These are phyloP conservation scores for Pezicula rhizophila DNA, from an alignment of 2,329 filamentous ascomycete genomes.

Conservation along the genomic window DNA sequence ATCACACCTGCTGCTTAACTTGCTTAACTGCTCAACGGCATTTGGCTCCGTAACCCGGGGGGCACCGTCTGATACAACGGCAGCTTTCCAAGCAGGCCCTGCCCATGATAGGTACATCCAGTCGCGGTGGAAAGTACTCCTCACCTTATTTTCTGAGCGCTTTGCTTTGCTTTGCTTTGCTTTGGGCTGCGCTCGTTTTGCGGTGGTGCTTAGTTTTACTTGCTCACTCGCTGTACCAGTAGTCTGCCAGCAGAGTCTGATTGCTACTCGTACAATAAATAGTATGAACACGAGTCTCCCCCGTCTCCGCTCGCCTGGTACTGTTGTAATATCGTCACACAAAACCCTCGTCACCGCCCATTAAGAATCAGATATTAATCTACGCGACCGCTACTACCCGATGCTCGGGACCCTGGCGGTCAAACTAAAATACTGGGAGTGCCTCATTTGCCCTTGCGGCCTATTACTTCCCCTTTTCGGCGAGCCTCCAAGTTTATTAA, in stretches of 20 bases:
- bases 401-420: conserved; percentile 1
- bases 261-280: no score
- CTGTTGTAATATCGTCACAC: not conserved
- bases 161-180: no score
- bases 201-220: no score
- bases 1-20: not conserved
- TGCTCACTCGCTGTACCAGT: no score
- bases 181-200: no score
- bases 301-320: not conserved
- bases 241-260: no score
- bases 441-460: conserved; percentile 1
- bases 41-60: no score
- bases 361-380: conserved; percentile 1
- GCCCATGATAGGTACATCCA: no score
- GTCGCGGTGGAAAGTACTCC: no score
- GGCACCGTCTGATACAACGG: no score
- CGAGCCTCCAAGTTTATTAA: not conserved
- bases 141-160: no score
- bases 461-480: not conserved
- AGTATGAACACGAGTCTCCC: not conserved
- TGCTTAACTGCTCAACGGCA: not conserved
- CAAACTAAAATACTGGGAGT: not conserved
- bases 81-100: no score
- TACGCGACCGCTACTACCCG: conserved; percentile 1
- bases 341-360: not conserved